Conservation (phyloP, 352 stramenopile genomes). For the Chrysophaeum taylorii region DNA sequence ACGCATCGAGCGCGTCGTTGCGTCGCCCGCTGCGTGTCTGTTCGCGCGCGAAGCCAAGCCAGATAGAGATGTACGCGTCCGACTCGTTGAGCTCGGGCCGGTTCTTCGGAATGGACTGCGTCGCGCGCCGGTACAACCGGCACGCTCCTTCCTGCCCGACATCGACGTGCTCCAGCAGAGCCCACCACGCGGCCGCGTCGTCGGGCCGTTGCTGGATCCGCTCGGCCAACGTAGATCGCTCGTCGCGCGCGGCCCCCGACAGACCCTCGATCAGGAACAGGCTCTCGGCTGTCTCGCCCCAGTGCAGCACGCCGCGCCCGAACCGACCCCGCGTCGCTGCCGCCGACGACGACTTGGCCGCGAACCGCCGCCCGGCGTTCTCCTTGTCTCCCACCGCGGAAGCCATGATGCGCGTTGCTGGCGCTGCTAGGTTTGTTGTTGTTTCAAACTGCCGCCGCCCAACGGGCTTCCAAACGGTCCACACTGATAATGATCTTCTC, state of each 20-base stretch:
- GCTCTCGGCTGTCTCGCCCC: background rate
- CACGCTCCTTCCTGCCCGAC: background rate
- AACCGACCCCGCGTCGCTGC: no score
- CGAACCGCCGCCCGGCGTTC: no score
- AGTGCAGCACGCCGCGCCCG: constrained; percentile 5
- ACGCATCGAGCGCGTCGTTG: background rate
- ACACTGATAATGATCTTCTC: no score
- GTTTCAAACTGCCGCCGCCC: no score
- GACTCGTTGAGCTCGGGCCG: constrained; percentile 9
- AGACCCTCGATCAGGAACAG: background rate
- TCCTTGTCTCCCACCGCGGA: no score
- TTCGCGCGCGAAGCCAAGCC: background rate
- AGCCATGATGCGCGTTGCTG: no score
- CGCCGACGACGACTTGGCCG: no score
- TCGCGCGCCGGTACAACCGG: constrained; percentile 1
- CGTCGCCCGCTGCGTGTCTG: background rate
- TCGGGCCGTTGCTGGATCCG: background rate
- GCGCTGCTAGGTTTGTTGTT: no score
- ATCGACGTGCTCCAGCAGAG: background rate
- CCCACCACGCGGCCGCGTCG: background rate
- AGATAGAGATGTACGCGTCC: constrained; percentile 5
- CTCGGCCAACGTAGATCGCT: background rate
- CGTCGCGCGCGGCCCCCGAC: background rate
- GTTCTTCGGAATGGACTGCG: constrained; percentile 9
- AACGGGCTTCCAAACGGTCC: no score